These are phyloP conservation scores for Fusarium papillatum DNA, from an alignment of 2,329 filamentous ascomycete genomes.

Conservation along the genomic window DNA sequence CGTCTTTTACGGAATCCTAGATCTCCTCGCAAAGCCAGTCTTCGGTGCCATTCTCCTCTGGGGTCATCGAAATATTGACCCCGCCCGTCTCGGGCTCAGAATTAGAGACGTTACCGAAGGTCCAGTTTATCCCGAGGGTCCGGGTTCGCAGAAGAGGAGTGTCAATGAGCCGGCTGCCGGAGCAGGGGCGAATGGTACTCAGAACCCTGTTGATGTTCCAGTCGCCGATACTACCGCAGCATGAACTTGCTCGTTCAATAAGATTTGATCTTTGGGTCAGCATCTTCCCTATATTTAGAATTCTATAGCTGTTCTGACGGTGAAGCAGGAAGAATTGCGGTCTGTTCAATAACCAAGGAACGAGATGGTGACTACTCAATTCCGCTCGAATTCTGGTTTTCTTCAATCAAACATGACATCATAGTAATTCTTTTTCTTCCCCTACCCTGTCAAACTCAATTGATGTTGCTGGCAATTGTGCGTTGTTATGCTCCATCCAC, in stretches of 20 bases:
- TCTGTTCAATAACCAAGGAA: not conserved
- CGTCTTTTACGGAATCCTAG: slow-evolving; percentile 77
- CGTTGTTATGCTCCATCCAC: not conserved
- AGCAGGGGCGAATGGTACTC: not conserved
- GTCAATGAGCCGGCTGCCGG: not conserved
- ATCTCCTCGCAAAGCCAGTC: slow-evolving; percentile 74
- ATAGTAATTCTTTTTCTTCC: not conserved
- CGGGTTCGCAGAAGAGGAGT: not conserved
- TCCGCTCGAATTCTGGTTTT: not conserved
- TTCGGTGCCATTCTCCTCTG: slow-evolving; percentile 73
- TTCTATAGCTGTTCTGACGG: not conserved
- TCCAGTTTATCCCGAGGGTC: slow-evolving; percentile 10
- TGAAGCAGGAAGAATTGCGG: not conserved
- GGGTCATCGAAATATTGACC: slow-evolving; percentile 74
- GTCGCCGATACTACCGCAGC: not conserved
- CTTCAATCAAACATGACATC: not conserved
- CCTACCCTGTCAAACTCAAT: not conserved
- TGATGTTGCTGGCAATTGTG: not conserved
- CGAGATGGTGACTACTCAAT: not conserved
- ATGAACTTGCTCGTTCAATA: not conserved
- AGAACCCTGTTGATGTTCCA: not conserved
- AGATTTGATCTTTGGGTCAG: not conserved
- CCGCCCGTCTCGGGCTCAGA: slow-evolving; percentile 65
- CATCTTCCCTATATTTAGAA: not conserved
- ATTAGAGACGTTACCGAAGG: slow-evolving; percentile 45